Percentiles rank a stretch among this genome's conserved stretches.
Conservation (phyloP, 2,329 filamentous ascomycete genomes). For the Rugonectria rugulosa region DNA sequence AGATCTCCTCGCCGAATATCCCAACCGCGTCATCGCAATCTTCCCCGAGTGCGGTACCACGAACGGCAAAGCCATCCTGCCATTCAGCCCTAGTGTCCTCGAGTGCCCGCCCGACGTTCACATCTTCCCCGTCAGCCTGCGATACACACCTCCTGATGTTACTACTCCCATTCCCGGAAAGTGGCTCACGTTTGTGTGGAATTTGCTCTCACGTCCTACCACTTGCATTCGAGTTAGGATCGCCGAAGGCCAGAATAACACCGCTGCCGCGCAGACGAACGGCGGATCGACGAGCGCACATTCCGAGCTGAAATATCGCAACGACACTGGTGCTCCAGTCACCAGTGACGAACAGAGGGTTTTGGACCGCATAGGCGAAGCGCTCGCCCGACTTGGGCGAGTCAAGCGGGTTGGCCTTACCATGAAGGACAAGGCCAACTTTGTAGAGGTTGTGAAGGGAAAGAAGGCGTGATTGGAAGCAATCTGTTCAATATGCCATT, state of each 20-base stretch:
- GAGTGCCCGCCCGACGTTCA: constrained; percentile 70
- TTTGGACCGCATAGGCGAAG: constrained; percentile 82
- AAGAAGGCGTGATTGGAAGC: constrained; percentile 43
- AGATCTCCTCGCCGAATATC: constrained; percentile 71
- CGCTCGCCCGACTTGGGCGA: constrained; percentile 83
- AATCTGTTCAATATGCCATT: neutral
- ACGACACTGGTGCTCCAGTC: constrained; percentile 44
- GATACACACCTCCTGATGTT: constrained; percentile 88
- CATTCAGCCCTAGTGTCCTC: constrained; percentile 80
- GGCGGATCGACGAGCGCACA: constrained; percentile 41
- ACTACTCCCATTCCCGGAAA: constrained; percentile 86
- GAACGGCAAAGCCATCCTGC: constrained; percentile 89
- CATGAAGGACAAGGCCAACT: constrained; percentile 81
- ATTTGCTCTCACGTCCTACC: constrained; percentile 81
- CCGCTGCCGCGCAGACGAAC: constrained; percentile 48
- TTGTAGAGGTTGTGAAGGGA: constrained; percentile 72
- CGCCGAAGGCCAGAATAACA: constrained; percentile 74
- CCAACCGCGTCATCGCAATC: constrained; percentile 79
- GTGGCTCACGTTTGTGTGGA: constrained; percentile 82
- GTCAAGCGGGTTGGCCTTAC: constrained; percentile 90
- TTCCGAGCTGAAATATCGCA: constrained; percentile 40
- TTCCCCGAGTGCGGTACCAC: constrained; percentile 96
- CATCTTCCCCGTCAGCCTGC: constrained; percentile 89
- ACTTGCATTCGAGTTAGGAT: constrained; percentile 93
- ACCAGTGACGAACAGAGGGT: constrained; percentile 70